Conservation (phyloP, 352 stramenopile genomes). For the Globisporangium mamillatum region DNA sequence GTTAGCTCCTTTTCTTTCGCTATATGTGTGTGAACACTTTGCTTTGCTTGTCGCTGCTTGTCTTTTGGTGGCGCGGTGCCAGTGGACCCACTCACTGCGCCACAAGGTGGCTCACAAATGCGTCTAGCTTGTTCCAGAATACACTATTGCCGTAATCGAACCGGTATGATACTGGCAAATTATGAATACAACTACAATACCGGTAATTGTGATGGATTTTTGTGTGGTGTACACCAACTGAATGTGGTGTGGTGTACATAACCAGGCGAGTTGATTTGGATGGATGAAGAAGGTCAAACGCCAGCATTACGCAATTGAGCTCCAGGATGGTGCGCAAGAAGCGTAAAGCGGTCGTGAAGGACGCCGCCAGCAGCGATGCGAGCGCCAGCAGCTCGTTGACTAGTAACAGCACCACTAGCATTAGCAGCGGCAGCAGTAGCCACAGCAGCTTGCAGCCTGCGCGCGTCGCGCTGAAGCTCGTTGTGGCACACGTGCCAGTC, state of each 20-base stretch:
- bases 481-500: constrained; percentile 27
- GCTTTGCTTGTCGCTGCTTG: not conserved
- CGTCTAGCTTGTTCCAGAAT: not conserved
- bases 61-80: not conserved
- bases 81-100: not conserved
- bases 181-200: too few species aligned
- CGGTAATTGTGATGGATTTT: too few species aligned
- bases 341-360: constrained; percentile 69
- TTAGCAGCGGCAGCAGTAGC: not conserved
- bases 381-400: not conserved
- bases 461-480: constrained; percentile 30
- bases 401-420: constrained; percentile 20
- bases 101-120: not conserved
- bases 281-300: not conserved
- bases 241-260: too few species aligned
- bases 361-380: constrained; percentile 26
- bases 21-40: not conserved
- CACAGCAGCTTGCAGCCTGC: constrained; percentile 21
- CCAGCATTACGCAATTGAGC: not conserved
- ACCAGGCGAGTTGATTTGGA: too few species aligned
- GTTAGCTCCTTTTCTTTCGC: not conserved
- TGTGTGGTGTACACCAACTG: too few species aligned
- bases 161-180: too few species aligned
- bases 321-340: constrained; percentile 76
- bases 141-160: not conserved